Conservation (phyloP, 1,284 basidiomycete genomes). For the Ustilago cynodontis region DNA sequence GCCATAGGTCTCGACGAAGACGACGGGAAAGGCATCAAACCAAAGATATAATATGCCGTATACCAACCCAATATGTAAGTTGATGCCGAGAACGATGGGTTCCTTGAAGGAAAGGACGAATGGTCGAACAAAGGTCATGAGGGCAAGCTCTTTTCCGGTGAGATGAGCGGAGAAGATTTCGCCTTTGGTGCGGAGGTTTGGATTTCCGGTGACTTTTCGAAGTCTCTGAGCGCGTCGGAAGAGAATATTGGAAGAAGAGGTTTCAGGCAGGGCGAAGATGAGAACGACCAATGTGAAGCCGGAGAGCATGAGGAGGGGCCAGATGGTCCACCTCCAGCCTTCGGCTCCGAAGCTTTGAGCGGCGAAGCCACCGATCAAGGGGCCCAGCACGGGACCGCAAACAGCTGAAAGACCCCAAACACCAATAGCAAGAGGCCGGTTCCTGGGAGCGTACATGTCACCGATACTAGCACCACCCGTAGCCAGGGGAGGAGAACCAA, state of each 20-base stretch:
- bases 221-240: conserved; percentile 68
- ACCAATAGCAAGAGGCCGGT: conserved; percentile 43
- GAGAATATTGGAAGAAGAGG: conserved; percentile 69
- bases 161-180: conserved; percentile 62
- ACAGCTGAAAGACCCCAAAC: conserved; percentile 56
- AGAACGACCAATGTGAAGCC: conserved; percentile 63
- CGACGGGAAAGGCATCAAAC: conserved; percentile 58
- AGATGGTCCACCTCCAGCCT: conserved; percentile 67
- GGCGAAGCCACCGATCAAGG: conserved; percentile 59
- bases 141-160: conserved; percentile 49
- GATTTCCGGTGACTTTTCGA: conserved; percentile 69
- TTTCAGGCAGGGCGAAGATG: conserved; percentile 69
- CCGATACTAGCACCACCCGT: conserved; percentile 62
- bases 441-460: conserved; percentile 41
- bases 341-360: conserved; percentile 32
- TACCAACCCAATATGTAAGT: conserved; percentile 53
- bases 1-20: conserved; percentile 57
- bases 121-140: conserved; percentile 59
- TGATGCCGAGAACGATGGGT: conserved; percentile 50
- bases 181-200: conserved; percentile 65
- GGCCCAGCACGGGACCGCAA: conserved; percentile 55
- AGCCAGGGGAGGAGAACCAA: conserved; percentile 57
- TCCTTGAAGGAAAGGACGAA: conserved; percentile 56
- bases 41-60: conserved; percentile 52
- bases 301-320: conserved; percentile 68